Conservation (phyloP, 805 yeast genomes). For the Sporopachydermia lactativora region DNA sequence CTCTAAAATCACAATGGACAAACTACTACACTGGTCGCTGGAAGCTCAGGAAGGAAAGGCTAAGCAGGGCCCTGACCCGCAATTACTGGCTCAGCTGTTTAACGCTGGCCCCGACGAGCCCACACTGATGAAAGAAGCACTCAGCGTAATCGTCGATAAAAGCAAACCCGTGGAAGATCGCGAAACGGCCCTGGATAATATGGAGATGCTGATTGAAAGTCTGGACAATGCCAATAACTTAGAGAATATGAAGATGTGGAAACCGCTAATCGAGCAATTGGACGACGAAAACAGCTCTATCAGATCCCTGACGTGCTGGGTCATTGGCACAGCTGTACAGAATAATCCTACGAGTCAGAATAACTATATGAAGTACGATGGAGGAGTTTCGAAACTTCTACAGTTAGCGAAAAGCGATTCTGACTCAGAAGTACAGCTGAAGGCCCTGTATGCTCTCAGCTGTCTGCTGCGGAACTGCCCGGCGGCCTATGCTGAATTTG, state of each 20-base stretch:
- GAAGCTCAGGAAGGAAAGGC: slow-evolving; percentile 57
- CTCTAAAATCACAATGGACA: slow-evolving; percentile 57
- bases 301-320: slow-evolving; percentile 48
- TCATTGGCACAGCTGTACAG: slow-evolving; percentile 85
- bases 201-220: slow-evolving; percentile 88
- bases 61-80: slow-evolving; percentile 37
- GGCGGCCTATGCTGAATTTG: not conserved
- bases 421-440: not conserved
- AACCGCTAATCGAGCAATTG: slow-evolving; percentile 41
- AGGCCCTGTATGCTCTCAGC: not conserved
- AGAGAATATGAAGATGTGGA: slow-evolving; percentile 76
- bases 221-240: slow-evolving; percentile 91
- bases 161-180: slow-evolving; percentile 51
- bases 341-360: slow-evolving; percentile 70
- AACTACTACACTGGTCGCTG: slow-evolving; percentile 82
- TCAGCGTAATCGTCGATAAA: slow-evolving; percentile 41
- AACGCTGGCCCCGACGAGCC: slow-evolving; percentile 80
- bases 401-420: not conserved
- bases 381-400: not conserved
- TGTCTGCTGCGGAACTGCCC: not conserved
- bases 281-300: slow-evolving; percentile 29
- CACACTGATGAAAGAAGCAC: slow-evolving; percentile 68
- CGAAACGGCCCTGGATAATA: slow-evolving; percentile 71
- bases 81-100: slow-evolving; percentile 62
- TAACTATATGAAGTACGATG: slow-evolving; percentile 18